Evolutionary conservation across 495 filamentous ascomycete genomes (phyloP).

Genomic region (Apiosordaria backusii): DNA sequence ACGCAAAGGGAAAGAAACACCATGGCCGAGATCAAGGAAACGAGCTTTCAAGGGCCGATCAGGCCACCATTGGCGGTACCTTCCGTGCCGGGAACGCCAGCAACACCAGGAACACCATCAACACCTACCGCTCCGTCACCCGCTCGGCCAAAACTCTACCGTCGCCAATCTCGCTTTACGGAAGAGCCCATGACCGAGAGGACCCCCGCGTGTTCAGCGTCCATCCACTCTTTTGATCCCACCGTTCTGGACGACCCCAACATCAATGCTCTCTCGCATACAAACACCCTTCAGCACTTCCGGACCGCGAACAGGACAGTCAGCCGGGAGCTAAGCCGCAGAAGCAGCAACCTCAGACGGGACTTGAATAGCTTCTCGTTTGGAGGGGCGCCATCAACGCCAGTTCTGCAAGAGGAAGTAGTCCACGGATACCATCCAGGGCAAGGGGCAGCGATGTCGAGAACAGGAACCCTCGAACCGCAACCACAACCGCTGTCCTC

Average conservation of each 20-base stretch:
- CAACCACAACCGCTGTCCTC: background rate
- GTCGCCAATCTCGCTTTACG: constrained; percentile 31
- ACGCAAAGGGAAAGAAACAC: background rate
- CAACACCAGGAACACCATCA: background rate
- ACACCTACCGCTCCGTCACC: background rate
- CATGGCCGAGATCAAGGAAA: background rate
- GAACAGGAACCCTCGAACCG: background rate
- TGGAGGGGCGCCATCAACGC: background rate
- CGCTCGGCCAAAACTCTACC: constrained; percentile 13
- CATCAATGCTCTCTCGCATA: constrained; percentile 8
- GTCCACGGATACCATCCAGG: too few relatives aligned
- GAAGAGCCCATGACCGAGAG: constrained; percentile 30
- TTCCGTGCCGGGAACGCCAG: background rate
- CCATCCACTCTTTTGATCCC: constrained; percentile 15
- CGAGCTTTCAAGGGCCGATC: background rate
- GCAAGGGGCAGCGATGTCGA: background rate
- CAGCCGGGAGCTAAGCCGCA: background rate
- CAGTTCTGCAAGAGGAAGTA: background rate
- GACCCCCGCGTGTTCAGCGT: constrained; percentile 26
- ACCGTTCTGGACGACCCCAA: background rate
- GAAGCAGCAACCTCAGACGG: background rate
- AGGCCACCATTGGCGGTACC: background rate
- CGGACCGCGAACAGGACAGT: background rate
- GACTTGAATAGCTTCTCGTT: background rate
- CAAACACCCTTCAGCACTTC: background rate